phyloP scores from a whole-genome alignment of 441 rosid genomes.

The Gossypium gossypioides region DNA sequence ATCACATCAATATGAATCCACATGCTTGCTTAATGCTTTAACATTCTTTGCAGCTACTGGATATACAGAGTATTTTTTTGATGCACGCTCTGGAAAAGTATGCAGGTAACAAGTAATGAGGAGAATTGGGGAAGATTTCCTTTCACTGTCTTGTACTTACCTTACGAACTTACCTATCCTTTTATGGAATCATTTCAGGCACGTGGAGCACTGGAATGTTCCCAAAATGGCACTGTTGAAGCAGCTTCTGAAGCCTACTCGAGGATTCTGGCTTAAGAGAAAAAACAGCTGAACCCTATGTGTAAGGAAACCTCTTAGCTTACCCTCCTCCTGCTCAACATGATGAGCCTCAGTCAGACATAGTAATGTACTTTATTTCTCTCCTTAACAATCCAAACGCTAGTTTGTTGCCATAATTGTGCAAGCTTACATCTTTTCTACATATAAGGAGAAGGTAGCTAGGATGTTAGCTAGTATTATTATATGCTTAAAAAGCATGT shows the following conservation, averaged over 20 bases:
- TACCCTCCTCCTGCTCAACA: not conserved
- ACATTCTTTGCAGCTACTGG: slow-evolving; percentile 59
- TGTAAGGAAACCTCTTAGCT: not conserved
- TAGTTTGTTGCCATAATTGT: not conserved
- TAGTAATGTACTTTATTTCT: not conserved
- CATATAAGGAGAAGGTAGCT: not conserved
- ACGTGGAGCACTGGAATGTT: slow-evolving; percentile 88
- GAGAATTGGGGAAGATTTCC: not conserved
- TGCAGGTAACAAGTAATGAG: slow-evolving; percentile 46
- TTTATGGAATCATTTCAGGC: slow-evolving; percentile 34
- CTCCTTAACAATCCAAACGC: not conserved
- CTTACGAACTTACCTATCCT: not conserved
- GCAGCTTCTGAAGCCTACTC: slow-evolving; percentile 73
- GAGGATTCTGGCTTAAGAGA: slow-evolving; percentile 34
- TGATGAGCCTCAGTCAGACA: not conserved
- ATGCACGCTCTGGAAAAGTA: slow-evolving; percentile 56
- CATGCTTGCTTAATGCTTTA: not conserved
- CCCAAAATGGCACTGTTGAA: slow-evolving; percentile 82
- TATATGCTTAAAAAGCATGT: not conserved
- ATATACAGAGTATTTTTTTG: slow-evolving; percentile 73
- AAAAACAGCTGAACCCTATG: slow-evolving; percentile 16
- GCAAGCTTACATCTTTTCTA: not conserved
- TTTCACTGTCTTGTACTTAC: not conserved
- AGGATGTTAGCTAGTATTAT: not conserved
- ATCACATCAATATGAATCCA: not conserved